Base-by-base conservation (phyloP, 2,329 filamentous ascomycete species). In the Xylariales sp. region DNA sequence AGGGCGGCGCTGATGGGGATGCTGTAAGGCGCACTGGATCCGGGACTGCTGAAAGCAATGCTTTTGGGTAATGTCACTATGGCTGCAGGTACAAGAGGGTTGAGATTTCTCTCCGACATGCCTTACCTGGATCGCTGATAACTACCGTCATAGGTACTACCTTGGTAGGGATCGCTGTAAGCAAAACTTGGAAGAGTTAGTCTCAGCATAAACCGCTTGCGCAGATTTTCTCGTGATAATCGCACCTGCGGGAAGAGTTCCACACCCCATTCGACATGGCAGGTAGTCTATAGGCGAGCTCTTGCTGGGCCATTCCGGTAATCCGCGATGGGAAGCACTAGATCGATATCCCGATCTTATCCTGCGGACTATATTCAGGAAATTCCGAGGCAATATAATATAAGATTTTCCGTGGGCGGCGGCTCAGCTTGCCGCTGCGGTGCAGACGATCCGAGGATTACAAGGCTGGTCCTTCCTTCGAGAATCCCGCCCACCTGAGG, bases 211-310 rank as follows among this genome's bases (percentile, higher is more conserved):
- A 19, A 14, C 4, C 17, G 13, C 11, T 18, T 16, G 32, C 12
- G 18, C 17, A 14, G 33, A 18, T 28, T 8, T 7, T 18, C 15
- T 8, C 20, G 6, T 41, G 45, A 49, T 50, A 42, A 55, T 60
- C 70, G 66, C 67, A 77, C 73, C 71, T 77, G 61, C 67, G 70
- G 48, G 66, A 61, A 46, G 68, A 55, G 47, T 66, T 65, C 72
- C 72, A 76, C 41, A 69, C 63, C 49, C 69, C 64, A 56, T 63
- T 66, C 44, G 68, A 59, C 31, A 39, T 63, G 52, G 60, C 59
- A 48, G 69, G 54, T 45, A 57, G 61, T 54, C 64, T 67, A 58
- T 72, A 74, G 45, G 64, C 60, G 62, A 68, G 62, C 38, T 37
- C 41, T 34, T 15, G 36, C 31, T 37, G 37, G 25, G 36, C 37